These are phyloP conservation scores for Panaeolus papilionaceus DNA, from an alignment of 768 basidiomycete species.

Conservation along the genomic window DNA sequence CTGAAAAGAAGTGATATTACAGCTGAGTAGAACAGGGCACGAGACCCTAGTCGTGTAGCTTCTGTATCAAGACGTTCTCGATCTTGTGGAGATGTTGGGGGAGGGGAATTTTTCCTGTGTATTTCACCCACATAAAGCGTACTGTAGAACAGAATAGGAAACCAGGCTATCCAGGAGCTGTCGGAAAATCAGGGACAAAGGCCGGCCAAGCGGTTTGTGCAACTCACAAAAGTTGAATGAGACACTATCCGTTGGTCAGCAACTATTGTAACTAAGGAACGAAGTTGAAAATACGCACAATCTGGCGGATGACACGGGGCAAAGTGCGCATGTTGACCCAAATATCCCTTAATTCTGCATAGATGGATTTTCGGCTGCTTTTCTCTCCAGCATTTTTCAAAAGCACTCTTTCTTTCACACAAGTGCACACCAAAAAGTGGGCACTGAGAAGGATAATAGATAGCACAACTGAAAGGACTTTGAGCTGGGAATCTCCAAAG, in stretches of 20 bases:
- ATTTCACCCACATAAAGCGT: conserved; percentile 90
- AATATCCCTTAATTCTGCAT: conserved; percentile 62
- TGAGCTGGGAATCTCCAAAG: conserved; percentile 79
- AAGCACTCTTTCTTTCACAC: conserved; percentile 79
- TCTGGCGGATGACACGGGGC: conserved; percentile 77
- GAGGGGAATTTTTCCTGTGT: conserved; percentile 59
- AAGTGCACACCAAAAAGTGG: conserved; percentile 65
- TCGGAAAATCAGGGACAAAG: neutral
- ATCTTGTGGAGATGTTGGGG: conserved; percentile 30
- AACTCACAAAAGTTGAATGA: conserved; percentile 82
- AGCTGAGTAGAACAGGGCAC: conserved; percentile 82
- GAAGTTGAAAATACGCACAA: conserved; percentile 56
- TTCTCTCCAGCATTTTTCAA: conserved; percentile 41
- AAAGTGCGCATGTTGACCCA: conserved; percentile 73
- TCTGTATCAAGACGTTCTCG: conserved; percentile 58
- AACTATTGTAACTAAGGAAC: neutral
- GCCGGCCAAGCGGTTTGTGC: neutral
- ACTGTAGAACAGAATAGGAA: conserved; percentile 89
- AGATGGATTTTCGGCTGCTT: conserved; percentile 36
- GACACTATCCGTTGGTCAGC: conserved; percentile 52
- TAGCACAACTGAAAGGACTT: conserved; percentile 82
- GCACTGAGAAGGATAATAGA: conserved; percentile 69
- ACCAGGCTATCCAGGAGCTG: conserved; percentile 91
- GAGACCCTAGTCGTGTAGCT: conserved; percentile 83
- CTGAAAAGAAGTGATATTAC: conserved; percentile 74